A percentile compares a stretch with the other conserved stretches of the same genome.
Evolutionary conservation across 2,329 filamentous ascomycete genomes (phyloP).

Genomic region (Stagonosporopsis tanaceti): DNA sequence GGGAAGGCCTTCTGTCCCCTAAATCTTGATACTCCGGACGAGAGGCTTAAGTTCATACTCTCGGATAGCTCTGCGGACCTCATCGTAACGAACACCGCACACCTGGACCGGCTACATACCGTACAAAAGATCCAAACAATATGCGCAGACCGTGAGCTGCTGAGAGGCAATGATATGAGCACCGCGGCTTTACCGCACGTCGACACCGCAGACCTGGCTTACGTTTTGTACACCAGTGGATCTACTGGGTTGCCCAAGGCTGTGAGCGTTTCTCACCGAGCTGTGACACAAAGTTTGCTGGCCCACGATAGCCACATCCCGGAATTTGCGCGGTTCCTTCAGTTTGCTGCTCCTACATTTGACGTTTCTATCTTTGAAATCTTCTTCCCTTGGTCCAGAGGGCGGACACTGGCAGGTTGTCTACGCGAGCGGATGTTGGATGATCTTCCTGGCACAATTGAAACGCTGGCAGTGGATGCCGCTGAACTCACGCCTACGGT

Average conservation of each 20-base stretch:
- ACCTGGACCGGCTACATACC: conserved; percentile 52
- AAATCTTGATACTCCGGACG: conserved; percentile 76
- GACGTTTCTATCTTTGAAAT: conserved; percentile 96
- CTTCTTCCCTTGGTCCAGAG: conserved; percentile 83
- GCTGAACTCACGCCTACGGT: conserved; percentile 91
- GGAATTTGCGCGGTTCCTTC: conserved; percentile 78
- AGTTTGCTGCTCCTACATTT: conserved; percentile 92
- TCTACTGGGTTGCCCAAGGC: conserved; percentile 91
- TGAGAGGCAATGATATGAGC: conserved; percentile 29
- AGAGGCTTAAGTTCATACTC: conserved; percentile 81
- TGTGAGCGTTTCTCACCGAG: conserved; percentile 80
- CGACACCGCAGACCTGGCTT: conserved; percentile 65
- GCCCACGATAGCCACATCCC: conserved; percentile 84
- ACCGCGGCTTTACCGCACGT: conserved; percentile 15
- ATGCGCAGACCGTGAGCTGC: conserved; percentile 52
- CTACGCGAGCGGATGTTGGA: conserved; percentile 74
- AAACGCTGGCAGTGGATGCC: conserved; percentile 74
- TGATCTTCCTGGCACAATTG: conserved; percentile 74
- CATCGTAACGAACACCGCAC: conserved; percentile 68
- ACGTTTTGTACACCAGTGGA: conserved; percentile 93
- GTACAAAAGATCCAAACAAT: conserved; percentile 50
- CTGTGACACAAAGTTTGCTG: conserved; percentile 81
- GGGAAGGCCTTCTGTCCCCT: conserved; percentile 88
- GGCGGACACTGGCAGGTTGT: conserved; percentile 75
- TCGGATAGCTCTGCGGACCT: conserved; percentile 76